Evolutionary conservation across 805 yeast genomes (phyloP), one percentile per base, ranked within the genome.

Genomic region (Alloascoidea africana): DNA sequence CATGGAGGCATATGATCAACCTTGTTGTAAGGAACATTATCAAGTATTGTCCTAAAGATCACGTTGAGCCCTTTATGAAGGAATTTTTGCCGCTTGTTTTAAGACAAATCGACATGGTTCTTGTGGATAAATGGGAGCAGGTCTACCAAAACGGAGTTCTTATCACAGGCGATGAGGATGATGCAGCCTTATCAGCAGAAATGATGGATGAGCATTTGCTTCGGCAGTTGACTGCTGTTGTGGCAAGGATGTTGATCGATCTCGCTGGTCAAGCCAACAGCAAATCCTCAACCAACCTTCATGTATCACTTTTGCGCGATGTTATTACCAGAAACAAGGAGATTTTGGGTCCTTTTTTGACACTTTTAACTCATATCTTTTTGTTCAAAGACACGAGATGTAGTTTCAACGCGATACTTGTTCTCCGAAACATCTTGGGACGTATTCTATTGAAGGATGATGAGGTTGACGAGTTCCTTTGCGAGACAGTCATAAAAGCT

Each of bases 151-250:
- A 55, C 32, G 67, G 71, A 36, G 61, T 58, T 41, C 52, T 61
- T 6, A 55, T 51, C 30, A 73, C 68, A 19, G 78, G 80, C 2
- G 66, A 68, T 33, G 74, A 70, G 33, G 78, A 75, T 42, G 94
- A 86, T 47, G 87, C 76, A 38, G 83, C 85, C 16, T 65, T 89
- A 49, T 78, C 91, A n/a, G 96, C 87, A 46, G 98, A 91, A 52
- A 91, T 91, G 93, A 79, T 91, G 82, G 96, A 89, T 47, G 98
- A 91, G 53, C 95, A 89, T 55, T 69, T 89, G 64, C 62, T 89
- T 42, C 66, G 98, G 46, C 97, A 91, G 54, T 68, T 91, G 32
- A 87, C 97, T 0, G 94, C 94, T 2, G 87, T 93, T 3, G 84
- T 84, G 6, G 95, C 80, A 38, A 65, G 96, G 41, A 66, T 87